Evolutionary conservation across 345 rosid genomes (phyloP), one percentile per base, ranked within the genome.

Genomic region (Camelina laxa): DNA sequence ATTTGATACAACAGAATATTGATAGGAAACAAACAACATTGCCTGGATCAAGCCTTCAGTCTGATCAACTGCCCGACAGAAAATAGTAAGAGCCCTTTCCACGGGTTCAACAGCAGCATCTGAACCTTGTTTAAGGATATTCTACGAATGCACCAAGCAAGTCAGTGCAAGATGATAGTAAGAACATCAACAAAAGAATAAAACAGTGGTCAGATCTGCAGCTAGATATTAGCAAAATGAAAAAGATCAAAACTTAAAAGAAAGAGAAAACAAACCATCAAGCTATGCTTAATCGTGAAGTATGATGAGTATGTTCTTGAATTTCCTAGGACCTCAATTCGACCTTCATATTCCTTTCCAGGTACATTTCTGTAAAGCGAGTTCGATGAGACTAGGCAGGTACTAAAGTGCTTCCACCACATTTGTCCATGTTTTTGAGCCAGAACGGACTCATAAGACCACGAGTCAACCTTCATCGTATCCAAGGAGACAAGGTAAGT

Each of bases 401-500:
- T 56, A 70, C 88, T 92, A 79, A 89, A 90, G 79, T 79, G 82
- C 84, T 85, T 95, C 83, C 69, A 78, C 99, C 97, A 92, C 76
- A 79, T 69, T 47, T 81, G 83, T 69, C 84, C 89, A 53, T 75
- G 81, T 73, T 69, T 85, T 85, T 71, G 72, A 65, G 91, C 78
- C 44, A 84, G 75, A 80, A 81, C 59, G 67, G 93, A 84, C 74
- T 78, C 75, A 62, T 67, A 75, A 60, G 88, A 70, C 76, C 61
- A 80, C 61, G 85, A 60, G 75, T 82, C 85, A 47, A 85, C 85
- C 87, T 82, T 90, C 74, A 95, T 72, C 38, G 80, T 71, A 83
- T 95, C 97, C 76, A 90, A 83, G 76, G 86, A 83, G 77, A 92
- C 93, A 49, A 86, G 47, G 82, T 95, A 95, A 60, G 87, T 89